A percentile compares a stretch with the other conserved stretches of the same genome.
phyloP scores from a whole-genome alignment of 2,329 filamentous ascomycete species.

The Sclerotinia trifoliorum region DNA sequence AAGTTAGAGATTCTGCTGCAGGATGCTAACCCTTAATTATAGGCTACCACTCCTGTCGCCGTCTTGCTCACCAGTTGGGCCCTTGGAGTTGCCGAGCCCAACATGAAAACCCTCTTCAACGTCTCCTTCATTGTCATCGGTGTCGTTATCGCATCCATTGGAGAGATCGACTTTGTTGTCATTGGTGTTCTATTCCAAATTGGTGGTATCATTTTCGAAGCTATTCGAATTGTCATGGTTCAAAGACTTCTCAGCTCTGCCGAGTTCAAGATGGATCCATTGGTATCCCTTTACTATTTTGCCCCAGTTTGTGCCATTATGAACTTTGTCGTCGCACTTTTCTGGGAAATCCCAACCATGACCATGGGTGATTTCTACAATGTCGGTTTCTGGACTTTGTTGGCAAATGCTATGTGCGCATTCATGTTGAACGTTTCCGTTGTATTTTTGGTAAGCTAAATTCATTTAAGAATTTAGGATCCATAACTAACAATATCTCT shows the following conservation, averaged over 20 bases:
- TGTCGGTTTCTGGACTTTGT: conserved; percentile 70
- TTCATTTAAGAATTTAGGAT: background rate
- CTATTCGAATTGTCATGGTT: conserved; percentile 79
- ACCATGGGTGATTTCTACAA: conserved; percentile 68
- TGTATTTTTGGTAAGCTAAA: conserved; percentile 71
- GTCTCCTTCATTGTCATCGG: conserved; percentile 93
- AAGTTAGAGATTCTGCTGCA: background rate
- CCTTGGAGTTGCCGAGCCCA: conserved; percentile 75
- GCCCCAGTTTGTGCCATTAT: conserved; percentile 80
- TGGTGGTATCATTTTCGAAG: conserved; percentile 77
- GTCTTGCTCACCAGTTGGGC: conserved; percentile 88
- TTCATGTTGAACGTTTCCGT: conserved; percentile 84
- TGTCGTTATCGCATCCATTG: conserved; percentile 90
- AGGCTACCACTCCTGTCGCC: conserved; percentile 93
- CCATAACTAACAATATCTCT: conserved; percentile 14
- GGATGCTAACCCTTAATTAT: conserved; percentile 24
- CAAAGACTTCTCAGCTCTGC: conserved; percentile 76
- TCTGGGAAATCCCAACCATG: conserved; percentile 71
- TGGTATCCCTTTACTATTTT: conserved; percentile 88
- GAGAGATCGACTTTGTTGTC: conserved; percentile 91
- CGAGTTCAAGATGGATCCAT: conserved; percentile 89
- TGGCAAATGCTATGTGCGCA: conserved; percentile 74
- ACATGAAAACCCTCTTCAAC: conserved; percentile 84
- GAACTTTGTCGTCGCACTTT: conserved; percentile 71
- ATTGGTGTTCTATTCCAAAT: conserved; percentile 77